A percentile compares a stretch with the other conserved stretches of the same genome.
These are phyloP conservation scores for Typha latifolia DNA, from an alignment of 176 grass and related monocot genomes.

Conservation along the genomic window DNA sequence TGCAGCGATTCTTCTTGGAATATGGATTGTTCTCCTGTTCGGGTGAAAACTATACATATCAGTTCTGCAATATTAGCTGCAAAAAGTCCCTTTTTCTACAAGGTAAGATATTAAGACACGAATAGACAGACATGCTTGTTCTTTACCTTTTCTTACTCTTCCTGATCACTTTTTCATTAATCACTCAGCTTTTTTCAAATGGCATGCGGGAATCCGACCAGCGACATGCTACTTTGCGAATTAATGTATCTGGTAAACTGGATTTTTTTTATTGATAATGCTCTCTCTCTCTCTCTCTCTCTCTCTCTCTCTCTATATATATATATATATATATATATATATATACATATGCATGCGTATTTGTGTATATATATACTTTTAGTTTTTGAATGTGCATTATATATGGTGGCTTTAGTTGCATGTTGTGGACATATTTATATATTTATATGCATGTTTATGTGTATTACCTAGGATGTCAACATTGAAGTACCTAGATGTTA, in stretches of 20 bases:
- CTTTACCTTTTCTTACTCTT: neutral
- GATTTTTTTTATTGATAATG: neutral
- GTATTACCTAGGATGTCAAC: too few relatives aligned
- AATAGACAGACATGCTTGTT: neutral
- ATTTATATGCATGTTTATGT: too few relatives aligned
- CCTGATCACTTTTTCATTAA: neutral
- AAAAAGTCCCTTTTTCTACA: constrained; percentile 20
- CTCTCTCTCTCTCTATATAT: too few relatives aligned
- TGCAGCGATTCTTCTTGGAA: constrained; percentile 21
- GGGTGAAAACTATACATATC: constrained; percentile 8
- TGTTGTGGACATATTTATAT: neutral
- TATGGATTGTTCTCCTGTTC: constrained; percentile 13
- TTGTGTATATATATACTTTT: neutral
- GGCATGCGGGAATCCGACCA: constrained; percentile 24
- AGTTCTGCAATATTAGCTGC: constrained; percentile 24
- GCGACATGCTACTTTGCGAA: constrained; percentile 20
- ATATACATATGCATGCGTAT: neutral
- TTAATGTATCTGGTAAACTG: constrained; percentile 13
- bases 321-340: too few relatives aligned
- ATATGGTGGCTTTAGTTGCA: neutral
- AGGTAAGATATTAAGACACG: constrained; percentile 3
- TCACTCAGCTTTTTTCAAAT: constrained; percentile 23
- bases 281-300: too few relatives aligned
- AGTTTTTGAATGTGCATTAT: neutral
- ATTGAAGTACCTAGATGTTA: too few relatives aligned